These are phyloP conservation scores for Oryza nivara DNA, from an alignment of 176 grass and related monocot genomes.

Conservation along the genomic window DNA sequence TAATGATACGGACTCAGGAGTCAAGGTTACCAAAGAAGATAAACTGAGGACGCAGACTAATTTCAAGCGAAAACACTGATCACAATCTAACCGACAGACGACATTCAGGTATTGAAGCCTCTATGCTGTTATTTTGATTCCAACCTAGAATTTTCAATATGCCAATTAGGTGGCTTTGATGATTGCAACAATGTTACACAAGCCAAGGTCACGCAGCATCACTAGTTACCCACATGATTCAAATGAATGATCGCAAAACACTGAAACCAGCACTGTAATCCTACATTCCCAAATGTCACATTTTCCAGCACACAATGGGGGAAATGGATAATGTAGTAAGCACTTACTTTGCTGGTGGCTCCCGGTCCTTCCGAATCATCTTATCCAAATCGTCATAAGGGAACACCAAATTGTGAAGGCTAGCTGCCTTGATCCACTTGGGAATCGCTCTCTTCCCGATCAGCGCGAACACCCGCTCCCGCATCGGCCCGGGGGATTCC, in stretches of 20 bases:
- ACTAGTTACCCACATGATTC: neutral
- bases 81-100: neutral
- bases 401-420: slow-evolving; percentile 97
- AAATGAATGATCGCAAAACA: neutral
- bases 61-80: neutral
- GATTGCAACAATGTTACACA: neutral
- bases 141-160: neutral
- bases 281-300: neutral
- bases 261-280: neutral
- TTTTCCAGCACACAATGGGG: neutral
- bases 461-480: slow-evolving; percentile 85
- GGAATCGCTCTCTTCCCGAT: slow-evolving; percentile 81
- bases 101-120: neutral
- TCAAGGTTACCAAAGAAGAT: neutral
- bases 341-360: slow-evolving; percentile 85
- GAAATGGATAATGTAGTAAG: neutral
- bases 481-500: slow-evolving; percentile 88
- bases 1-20: neutral
- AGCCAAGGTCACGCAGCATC: neutral
- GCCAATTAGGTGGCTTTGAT: neutral
- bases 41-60: neutral
- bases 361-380: slow-evolving; percentile 85
- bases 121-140: neutral
- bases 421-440: slow-evolving; percentile 87
- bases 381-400: slow-evolving; percentile 94